Conservation (phyloP, 352 stramenopile species). For the Pythium oligandrum region DNA sequence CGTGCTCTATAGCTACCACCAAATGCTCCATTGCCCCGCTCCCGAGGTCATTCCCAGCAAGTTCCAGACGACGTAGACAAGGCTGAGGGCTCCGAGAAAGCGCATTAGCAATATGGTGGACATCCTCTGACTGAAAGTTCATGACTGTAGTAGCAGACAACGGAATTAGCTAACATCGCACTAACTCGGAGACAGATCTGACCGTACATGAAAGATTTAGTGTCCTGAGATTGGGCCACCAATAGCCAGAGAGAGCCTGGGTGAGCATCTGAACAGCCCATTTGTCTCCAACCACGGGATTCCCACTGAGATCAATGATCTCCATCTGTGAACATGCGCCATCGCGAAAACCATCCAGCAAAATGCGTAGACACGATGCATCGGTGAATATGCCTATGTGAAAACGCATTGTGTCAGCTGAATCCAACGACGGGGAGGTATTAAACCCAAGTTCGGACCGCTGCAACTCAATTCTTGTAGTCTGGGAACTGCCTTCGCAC, state of each 20-base stretch:
- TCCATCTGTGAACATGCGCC: background rate
- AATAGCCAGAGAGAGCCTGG: background rate
- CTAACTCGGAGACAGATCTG: no score
- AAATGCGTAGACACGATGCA: conserved; percentile 4
- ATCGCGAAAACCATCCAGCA: conserved; percentile 6
- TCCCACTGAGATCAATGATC: conserved; percentile 19
- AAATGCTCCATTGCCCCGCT: background rate
- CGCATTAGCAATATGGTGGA: no score
- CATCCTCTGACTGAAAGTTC: no score
- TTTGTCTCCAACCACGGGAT: conserved; percentile 9
- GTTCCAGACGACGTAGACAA: background rate
- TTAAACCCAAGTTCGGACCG: conserved; percentile 14
- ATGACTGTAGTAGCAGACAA: no score
- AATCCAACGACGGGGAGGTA: background rate
- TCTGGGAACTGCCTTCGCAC: conserved; percentile 2
- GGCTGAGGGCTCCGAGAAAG: background rate
- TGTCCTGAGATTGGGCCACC: conserved; percentile 12
- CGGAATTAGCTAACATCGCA: no score
- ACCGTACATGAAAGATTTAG: conserved; percentile 17
- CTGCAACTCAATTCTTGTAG: conserved; percentile 37
- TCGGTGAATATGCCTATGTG: conserved; percentile 9
- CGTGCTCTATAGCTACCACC: background rate
- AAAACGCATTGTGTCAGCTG: background rate
- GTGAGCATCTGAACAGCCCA: conserved; percentile 5
- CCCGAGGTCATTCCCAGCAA: background rate